These are phyloP conservation scores for Lactarius sp. DNA, from an alignment of 768 basidiomycete species.

Conservation along the genomic window DNA sequence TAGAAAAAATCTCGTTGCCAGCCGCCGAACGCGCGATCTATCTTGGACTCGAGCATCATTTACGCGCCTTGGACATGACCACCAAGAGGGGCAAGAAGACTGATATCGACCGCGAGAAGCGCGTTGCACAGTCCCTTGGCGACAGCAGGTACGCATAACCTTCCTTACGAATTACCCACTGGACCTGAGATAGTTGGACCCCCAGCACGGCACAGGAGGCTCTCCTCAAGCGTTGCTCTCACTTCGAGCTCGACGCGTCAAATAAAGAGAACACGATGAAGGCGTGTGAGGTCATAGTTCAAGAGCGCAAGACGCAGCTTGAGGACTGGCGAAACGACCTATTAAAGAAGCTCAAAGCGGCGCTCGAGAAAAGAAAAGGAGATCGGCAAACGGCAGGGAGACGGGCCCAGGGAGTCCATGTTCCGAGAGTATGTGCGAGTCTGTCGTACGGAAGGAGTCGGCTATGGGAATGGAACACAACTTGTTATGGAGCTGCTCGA, in stretches of 20 bases:
- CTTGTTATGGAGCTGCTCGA: conserved; percentile 57
- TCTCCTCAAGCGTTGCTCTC: conserved; percentile 90
- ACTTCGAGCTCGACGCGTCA: conserved; percentile 81
- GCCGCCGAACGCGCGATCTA: conserved; percentile 94
- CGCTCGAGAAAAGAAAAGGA: conserved; percentile 62
- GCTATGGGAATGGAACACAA: conserved; percentile 71
- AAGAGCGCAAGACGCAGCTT: conserved; percentile 73
- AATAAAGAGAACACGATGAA: conserved; percentile 72
- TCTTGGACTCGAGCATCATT: conserved; percentile 88
- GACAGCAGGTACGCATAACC: conserved; percentile 53
- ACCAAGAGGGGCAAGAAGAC: conserved; percentile 60
- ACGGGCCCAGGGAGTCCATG: conserved; percentile 57
- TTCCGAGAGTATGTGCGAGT: conserved; percentile 75
- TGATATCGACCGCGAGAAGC: conserved; percentile 78
- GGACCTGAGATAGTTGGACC: background rate
- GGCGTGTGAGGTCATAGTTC: conserved; percentile 88
- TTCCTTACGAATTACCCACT: background rate
- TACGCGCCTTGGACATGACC: conserved; percentile 88
- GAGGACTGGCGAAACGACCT: conserved; percentile 76
- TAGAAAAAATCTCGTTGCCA: conserved; percentile 67
- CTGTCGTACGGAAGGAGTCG: conserved; percentile 62
- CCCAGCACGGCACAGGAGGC: conserved; percentile 84
- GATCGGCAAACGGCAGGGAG: conserved; percentile 42
- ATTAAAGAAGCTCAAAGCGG: conserved; percentile 55
- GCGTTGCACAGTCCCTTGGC: conserved; percentile 81